Evolutionary conservation across 129 eudicot species (phyloP).

Genomic region (Flaveria trinervia): DNA sequence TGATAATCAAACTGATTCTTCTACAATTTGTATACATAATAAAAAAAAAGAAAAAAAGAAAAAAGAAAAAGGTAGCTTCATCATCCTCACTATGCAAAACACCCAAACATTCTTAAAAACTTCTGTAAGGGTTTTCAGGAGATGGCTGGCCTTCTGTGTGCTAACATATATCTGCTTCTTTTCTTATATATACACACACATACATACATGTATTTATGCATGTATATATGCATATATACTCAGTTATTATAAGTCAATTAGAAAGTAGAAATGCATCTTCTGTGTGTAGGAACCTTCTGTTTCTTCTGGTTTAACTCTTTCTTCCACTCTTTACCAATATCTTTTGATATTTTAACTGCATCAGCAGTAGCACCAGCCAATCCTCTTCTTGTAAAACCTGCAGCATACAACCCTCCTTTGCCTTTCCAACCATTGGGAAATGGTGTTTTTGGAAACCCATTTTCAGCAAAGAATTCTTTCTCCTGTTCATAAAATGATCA

Average conservation of each 20-base stretch:
- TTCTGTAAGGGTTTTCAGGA: slow-evolving; percentile 62
- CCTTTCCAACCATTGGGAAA: slow-evolving; percentile 96
- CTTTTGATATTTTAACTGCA: slow-evolving; percentile 74
- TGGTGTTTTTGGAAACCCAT: slow-evolving; percentile 80
- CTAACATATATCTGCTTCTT: slow-evolving; percentile 30
- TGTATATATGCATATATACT: neutral
- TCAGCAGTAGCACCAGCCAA: slow-evolving; percentile 87
- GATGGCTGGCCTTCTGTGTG: slow-evolving; percentile 64
- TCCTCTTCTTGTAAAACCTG: slow-evolving; percentile 96
- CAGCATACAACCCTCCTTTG: slow-evolving; percentile 79
- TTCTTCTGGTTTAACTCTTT: slow-evolving; percentile 71
- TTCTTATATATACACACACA: neutral
- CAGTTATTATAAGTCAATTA: slow-evolving; percentile 3
- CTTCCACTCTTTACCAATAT: slow-evolving; percentile 78
- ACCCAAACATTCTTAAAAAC: slow-evolving; percentile 59
- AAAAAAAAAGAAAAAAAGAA: neutral
- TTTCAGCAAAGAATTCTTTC: slow-evolving; percentile 72
- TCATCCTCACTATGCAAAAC: slow-evolving; percentile 63
- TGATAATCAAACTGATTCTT: slow-evolving; percentile 33
- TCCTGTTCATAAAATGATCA: slow-evolving; percentile 49
- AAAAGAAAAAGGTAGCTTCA: slow-evolving; percentile 44
- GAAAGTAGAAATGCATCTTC: slow-evolving; percentile 83
- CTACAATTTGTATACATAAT: slow-evolving; percentile 40
- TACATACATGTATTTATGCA: slow-evolving; percentile 17
- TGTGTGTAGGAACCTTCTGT: slow-evolving; percentile 80